Base-by-base conservation (phyloP, 129 eudicot species). In the Logfia minima region DNA sequence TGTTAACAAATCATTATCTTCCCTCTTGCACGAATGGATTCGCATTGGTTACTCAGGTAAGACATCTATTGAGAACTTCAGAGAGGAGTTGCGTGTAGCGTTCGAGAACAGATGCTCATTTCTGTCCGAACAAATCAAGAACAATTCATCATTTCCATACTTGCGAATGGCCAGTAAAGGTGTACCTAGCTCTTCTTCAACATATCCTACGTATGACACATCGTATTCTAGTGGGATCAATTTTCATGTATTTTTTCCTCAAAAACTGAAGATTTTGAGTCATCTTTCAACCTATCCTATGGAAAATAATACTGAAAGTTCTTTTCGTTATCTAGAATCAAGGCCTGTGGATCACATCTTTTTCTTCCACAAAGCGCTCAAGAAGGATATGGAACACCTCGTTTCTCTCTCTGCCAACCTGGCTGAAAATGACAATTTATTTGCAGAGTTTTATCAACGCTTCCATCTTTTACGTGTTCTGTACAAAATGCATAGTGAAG, bases 311-410 rank as follows among this genome's bases (percentile, higher is more conserved):
- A 52, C 74, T 68, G 82, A 48, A 62, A 78, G 75, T 68, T 71
- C 80, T 39, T 48, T 75, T 31, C 71, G 61, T 19, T 72, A 71
- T 80, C 89, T 79, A 59, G 96, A 91, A 63, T 73, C 90, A 13
- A 89, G 81, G 79, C 98, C 96, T 21, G 88, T 94, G 85, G 93
- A 94, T 83, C 90, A 84, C 72, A 78, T 94, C n/a, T 72, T 87
- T 35, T 86, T 86, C 82, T 86, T 94, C 79, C 99, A 94, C 81
- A 94, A 86, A 83, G 99, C 92, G 35, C 83, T 94, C 74, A 87
- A 82, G 80, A 85, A 87, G 76, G 93, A 94, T 53, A 76, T 94
- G 77, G 92, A 91, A 58, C 74, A 75, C 39, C 86, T 91, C 5
- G 84, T 88, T 73, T 59, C 76, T 83, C 79, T 86, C 21, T 86